Base-by-base conservation (phyloP, 2,329 filamentous ascomycete species). In the Metarhizium album region DNA sequence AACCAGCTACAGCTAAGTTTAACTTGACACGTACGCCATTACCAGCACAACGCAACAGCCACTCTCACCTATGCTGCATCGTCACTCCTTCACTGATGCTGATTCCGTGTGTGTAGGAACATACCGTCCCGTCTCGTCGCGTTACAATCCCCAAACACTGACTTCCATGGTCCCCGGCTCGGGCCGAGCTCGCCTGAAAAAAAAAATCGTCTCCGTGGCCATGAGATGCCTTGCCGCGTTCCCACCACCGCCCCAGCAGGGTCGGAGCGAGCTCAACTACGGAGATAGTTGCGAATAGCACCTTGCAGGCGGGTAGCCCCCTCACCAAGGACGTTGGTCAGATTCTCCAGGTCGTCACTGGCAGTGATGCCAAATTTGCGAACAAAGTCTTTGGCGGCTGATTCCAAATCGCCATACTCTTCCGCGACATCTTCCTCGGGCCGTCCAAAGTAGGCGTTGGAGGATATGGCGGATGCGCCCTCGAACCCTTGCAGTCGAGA, bases 401-500 rank as follows among this genome's bases (percentile, higher is more conserved):
- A 78, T 71, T 98, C 93, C 53, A 98, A 73, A 62, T 96, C 90
- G 45, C 90, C 90, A 58, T 95, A 96, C 42, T 88, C 88, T 55
- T 90, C 87, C 51, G 74, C 74, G 31, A 78, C 71, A 59, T 94
- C 87, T 23, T 90, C 86, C 64, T 98, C 93, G 2, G 89, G 85
- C 48, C 91, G 86, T 54, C 93, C 93, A 67, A 98, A 98, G 76
- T 97, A 98, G 50, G 89, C 89, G 68, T 97, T 98, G 52, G 88
- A 95, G 6, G 90, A 96, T 67, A 98, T 98, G 57, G 90, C 74
- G 1, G 83, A 84, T 11, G 93, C 90, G 43, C 93, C 90, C 69
- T 97, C 91, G 64, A 98, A 98, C 45, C 90, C 87, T 72, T 89
- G 84, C 49, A 98, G 79, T 40, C 93, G 82, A 23, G 78, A 76